These are phyloP conservation scores for Fraxinus anomala DNA, from an alignment of 257 asterid species.

Conservation along the genomic window DNA sequence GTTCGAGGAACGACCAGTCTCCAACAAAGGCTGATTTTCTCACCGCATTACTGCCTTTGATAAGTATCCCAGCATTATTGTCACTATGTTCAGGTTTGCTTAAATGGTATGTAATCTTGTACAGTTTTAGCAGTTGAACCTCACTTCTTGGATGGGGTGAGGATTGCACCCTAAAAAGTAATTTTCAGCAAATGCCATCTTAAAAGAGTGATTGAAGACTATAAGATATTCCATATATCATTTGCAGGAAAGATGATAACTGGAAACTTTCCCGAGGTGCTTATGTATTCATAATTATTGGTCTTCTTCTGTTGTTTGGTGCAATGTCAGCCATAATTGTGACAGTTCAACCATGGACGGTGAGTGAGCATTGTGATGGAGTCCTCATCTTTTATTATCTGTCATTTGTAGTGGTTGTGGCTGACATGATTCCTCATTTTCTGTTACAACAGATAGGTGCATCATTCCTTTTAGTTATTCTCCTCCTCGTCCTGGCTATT, in stretches of 20 bases:
- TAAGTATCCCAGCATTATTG: constrained; percentile 87
- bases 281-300: constrained; percentile 68
- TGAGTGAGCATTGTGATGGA: constrained; percentile 40
- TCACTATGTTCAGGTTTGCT: constrained; percentile 84
- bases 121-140: constrained; percentile 16
- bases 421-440: constrained; percentile 26
- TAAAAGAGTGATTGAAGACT: constrained; percentile 14
- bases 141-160: constrained; percentile 6
- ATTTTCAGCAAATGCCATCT: constrained; percentile 23
- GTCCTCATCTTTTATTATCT: constrained; percentile 15
- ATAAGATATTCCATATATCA: constrained; percentile 22
- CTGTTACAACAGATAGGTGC: constrained; percentile 80
- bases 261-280: constrained; percentile 95
- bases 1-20: constrained; percentile 72
- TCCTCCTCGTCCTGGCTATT: constrained; percentile 87
- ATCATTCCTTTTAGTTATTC: constrained; percentile 86
- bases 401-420: constrained; percentile 22
- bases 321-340: constrained; percentile 85
- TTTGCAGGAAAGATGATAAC: constrained; percentile 94
- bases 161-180: constrained; percentile 19
- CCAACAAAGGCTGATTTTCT: constrained; percentile 89
- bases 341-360: constrained; percentile 86
- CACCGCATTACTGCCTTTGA: constrained; percentile 90
- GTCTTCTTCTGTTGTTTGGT: constrained; percentile 79
- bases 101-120: constrained; percentile 71